Base-by-base conservation (phyloP, 2,329 filamentous ascomycete genomes). In the Thelonectria rubi region DNA sequence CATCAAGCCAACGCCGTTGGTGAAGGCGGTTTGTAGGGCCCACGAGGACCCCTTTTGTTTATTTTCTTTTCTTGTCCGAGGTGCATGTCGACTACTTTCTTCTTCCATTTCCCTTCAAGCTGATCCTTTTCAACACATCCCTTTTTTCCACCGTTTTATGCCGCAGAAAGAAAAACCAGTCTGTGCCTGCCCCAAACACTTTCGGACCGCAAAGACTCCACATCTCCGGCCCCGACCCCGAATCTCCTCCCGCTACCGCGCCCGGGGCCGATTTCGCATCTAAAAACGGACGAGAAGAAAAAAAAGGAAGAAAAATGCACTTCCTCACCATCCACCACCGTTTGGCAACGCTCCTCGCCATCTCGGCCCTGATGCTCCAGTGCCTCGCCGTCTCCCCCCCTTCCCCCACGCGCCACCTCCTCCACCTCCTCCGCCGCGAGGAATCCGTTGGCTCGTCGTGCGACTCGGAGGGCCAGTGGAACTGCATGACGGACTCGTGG, bases 401-500 rank as follows among this genome's bases (percentile, higher is more conserved):
- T 21, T 39, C 12, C 20, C 48, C 24, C 48, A 42, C 48, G 18
- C 40, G 26, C 37, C 46, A 21, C 37, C 47, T 47, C 5, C 60
- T 47, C 15, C 8, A 56, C 17, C 49, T 72, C 1, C 17, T 59
- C 11, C 63, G 56, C 24, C 71, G 72, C n/a, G 67, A 69, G 14
- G 70, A 78, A 61, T 61, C 72, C 12, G 72, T 68, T 3, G 80
- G 80, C 18, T 73, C 78, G 2, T 65, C 72, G 5, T 85, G 83
- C 71, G 71, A 73, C 11, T 68, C 74, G 12, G 82, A 86, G 60
- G 83, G 83, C n/a, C 78, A 80, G 63, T 86, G 83, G 83, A 83
- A 85, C 72, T 86, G 84, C 75, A 80, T 85, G 75, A 77, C 75
- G 1, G 73, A 65, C 18, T 76, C 74, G 34, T 86, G 80, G 74